phyloP scores from a whole-genome alignment of 2,329 filamentous ascomycete species.

The Trichophyton mentagrophytes region DNA sequence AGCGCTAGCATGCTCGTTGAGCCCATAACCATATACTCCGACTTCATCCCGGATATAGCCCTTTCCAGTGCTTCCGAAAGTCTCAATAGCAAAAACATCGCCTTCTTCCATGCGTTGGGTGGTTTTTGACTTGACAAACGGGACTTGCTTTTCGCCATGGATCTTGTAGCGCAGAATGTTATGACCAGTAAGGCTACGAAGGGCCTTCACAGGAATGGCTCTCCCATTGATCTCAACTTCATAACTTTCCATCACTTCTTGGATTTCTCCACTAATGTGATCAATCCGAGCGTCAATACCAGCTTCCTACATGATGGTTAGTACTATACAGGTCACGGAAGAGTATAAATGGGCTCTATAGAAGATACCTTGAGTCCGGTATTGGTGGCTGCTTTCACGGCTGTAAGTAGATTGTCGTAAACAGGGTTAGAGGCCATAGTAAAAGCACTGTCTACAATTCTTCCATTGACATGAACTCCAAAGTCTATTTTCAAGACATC shows the following conservation, averaged over 20 bases:
- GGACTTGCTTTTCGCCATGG: conserved; percentile 44
- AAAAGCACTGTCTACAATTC: conserved; percentile 71
- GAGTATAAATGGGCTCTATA: neutral
- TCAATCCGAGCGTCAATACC: conserved; percentile 43
- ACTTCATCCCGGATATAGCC: conserved; percentile 39
- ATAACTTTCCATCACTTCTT: conserved; percentile 51
- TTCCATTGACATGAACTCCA: conserved; percentile 66
- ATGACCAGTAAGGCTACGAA: conserved; percentile 44
- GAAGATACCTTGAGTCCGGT: conserved; percentile 33
- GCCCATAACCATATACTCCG: conserved; percentile 43
- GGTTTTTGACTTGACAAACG: conserved; percentile 34
- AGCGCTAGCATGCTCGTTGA: conserved; percentile 28
- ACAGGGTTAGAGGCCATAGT: conserved; percentile 62
- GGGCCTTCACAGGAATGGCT: conserved; percentile 40
- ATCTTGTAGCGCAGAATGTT: conserved; percentile 43
- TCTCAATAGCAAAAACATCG: conserved; percentile 47
- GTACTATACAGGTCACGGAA: conserved; percentile 4
- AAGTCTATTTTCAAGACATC: conserved; percentile 79
- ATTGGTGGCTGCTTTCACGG: conserved; percentile 65
- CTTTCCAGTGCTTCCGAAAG: conserved; percentile 44
- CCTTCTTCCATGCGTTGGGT: conserved; percentile 47
- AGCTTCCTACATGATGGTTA: conserved; percentile 28
- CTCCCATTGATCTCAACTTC: conserved; percentile 44
- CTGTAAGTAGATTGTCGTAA: conserved; percentile 61
- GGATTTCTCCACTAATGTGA: conserved; percentile 46